Base-by-base conservation (phyloP, 2,329 filamentous ascomycete genomes). In the Fusarium oxysporum region DNA sequence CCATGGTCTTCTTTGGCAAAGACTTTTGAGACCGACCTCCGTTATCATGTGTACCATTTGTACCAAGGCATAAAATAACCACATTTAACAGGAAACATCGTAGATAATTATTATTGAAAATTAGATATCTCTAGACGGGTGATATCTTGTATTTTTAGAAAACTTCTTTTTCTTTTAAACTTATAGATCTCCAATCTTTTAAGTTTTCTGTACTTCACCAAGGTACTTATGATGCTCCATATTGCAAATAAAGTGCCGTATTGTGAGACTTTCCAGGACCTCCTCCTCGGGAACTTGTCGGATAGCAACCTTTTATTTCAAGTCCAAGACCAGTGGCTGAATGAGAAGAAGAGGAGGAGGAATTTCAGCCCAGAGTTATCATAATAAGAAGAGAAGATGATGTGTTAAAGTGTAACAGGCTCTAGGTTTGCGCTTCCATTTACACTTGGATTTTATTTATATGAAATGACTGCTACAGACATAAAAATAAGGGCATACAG, bases 401-500 rank as follows among this genome's bases (percentile, higher is more conserved):
- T 38, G 25, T 32, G 28, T n/a, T 17, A 11, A 25, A 28, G 41
- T 23, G 19, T 32, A n/a, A 45, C 32, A 33, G 28, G 7, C 35
- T 32, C 16, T 14, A 30, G 28, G n/a, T 16, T 40, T 40, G n/a
- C n/a, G 30, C n/a, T 23, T 40, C 23, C 57, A 53, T 37, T 40
- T 58, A 37, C 23, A 57, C 33, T 50, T 62, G n/a, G 17, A 38
- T 25, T 53, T 21, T 8, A 28, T 25, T 35, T 28, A 11, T 25
- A 14, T 47, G 19, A 62, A 62, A 62, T 54, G 41, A 54, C 35
- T 62, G 30, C 37, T 53, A 43, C 25, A 41, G n/a, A 57, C 32
- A 37, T 41, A 41, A 53, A 50, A n/a, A 66, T 53, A 48, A n/a
- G 37, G 61, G 48, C 50, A 56, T 56, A 33, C 3, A 11, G 30